Evolutionary conservation across 768 basidiomycete species (phyloP).

Genomic region (Suillus decipiens): DNA sequence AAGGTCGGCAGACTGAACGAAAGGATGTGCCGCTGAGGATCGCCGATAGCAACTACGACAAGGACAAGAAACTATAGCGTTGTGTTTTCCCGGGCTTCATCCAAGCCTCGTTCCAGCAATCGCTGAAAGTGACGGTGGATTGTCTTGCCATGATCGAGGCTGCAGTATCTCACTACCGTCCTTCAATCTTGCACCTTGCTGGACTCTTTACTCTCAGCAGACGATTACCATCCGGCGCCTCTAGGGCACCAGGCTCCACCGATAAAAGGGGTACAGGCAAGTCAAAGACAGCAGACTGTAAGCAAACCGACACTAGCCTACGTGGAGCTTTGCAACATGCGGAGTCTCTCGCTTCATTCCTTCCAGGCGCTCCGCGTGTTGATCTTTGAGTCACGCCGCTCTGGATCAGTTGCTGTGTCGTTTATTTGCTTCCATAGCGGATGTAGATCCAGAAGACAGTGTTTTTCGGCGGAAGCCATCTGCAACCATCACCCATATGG

Average conservation of each 20-base stretch:
- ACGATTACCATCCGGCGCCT: conserved; percentile 32
- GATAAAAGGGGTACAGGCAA: conserved; percentile 53
- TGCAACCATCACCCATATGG: conserved; percentile 69
- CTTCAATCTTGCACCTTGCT: conserved; percentile 69
- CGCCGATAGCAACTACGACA: conserved; percentile 67
- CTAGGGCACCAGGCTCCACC: conserved; percentile 37
- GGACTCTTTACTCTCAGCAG: conserved; percentile 64
- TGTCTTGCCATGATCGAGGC: conserved; percentile 71
- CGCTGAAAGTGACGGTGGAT: conserved; percentile 43
- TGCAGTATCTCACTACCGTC: conserved; percentile 69
- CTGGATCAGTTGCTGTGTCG: conserved; percentile 81
- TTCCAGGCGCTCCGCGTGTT: conserved; percentile 88
- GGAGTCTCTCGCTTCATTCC: conserved; percentile 83
- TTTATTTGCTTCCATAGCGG: conserved; percentile 81
- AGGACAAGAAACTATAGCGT: conserved; percentile 74
- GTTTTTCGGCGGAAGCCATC: conserved; percentile 83
- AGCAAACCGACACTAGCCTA: conserved; percentile 79
- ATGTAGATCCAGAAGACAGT: conserved; percentile 72
- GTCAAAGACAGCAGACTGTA: conserved; percentile 70
- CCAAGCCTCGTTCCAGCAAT: conserved; percentile 52
- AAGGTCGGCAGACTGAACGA: conserved; percentile 56
- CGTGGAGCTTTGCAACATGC: conserved; percentile 86
- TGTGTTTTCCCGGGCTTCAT: conserved; percentile 70
- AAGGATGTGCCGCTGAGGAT: conserved; percentile 64
- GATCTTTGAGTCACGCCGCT: conserved; percentile 65